Conservation (phyloP, 2,329 filamentous ascomycete genomes). For the Pleomassaria siparia region DNA sequence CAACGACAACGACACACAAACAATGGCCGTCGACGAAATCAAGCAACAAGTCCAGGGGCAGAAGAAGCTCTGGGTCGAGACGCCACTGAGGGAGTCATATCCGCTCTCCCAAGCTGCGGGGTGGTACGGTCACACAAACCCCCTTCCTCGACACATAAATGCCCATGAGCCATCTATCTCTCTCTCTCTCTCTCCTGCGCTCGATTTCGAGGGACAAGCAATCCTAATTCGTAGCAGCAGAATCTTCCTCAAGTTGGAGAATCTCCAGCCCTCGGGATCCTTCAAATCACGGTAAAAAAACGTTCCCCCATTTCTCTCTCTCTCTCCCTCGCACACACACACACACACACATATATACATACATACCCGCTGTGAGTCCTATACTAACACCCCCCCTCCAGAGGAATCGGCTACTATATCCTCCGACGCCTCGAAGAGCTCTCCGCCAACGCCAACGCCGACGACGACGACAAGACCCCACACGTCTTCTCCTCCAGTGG, state of each 20-base stretch:
- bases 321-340: not conserved
- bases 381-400: constrained; percentile 9
- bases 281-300: constrained; percentile 77
- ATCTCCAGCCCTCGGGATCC: constrained; percentile 79
- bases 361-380: not conserved
- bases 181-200: not conserved
- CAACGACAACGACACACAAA: not conserved
- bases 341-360: too few relatives aligned
- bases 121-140: constrained; percentile 58
- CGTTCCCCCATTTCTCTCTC: constrained; percentile 10
- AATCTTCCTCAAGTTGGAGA: constrained; percentile 83
- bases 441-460: constrained; percentile 27
- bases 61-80: constrained; percentile 64
- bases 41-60: constrained; percentile 22
- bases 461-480: constrained; percentile 35
- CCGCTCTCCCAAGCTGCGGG: constrained; percentile 69
- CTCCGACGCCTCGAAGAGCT: constrained; percentile 50
- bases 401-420: constrained; percentile 72
- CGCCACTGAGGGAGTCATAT: constrained; percentile 68
- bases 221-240: constrained; percentile 57
- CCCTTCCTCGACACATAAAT: constrained; percentile 11
- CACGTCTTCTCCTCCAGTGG: constrained; percentile 82
- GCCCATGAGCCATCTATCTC: not conserved
- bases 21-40: constrained; percentile 29
- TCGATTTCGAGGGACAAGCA: constrained; percentile 20